Conservation (phyloP, 2,329 filamentous ascomycete species). For the Paramyrothecium roridum region DNA sequence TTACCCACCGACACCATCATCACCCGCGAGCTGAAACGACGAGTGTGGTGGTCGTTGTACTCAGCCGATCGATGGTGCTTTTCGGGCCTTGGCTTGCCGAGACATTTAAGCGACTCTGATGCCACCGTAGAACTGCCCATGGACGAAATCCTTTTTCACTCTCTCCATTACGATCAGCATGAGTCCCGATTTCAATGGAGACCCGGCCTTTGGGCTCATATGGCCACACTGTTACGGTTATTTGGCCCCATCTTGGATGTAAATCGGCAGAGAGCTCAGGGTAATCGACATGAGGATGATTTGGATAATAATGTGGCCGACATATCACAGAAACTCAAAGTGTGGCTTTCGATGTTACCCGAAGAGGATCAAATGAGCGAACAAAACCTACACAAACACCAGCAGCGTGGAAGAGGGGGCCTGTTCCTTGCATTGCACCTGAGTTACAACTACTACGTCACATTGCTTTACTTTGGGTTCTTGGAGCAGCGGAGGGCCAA, state of each 20-base stretch:
- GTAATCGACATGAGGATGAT: constrained; percentile 4
- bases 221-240: constrained; percentile 24
- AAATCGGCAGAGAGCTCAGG: constrained; percentile 19
- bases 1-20: neutral
- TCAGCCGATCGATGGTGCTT: constrained; percentile 14
- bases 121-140: constrained; percentile 14
- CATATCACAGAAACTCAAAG: constrained; percentile 7
- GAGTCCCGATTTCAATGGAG: constrained; percentile 6
- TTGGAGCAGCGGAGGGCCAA: constrained; percentile 19
- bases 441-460: constrained; percentile 32
- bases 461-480: constrained; percentile 33
- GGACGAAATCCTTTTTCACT: constrained; percentile 20
- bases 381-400: constrained; percentile 18
- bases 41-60: constrained; percentile 12
- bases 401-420: constrained; percentile 19
- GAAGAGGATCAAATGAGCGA: constrained; percentile 2
- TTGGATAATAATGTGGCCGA: constrained; percentile 1
- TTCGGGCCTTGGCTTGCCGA: constrained; percentile 9
- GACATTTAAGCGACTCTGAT: constrained; percentile 7
- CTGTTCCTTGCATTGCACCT: constrained; percentile 32
- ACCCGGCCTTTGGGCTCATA: constrained; percentile 30
- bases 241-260: constrained; percentile 30
- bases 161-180: constrained; percentile 4
- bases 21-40: constrained; percentile 5
- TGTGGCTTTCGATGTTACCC: constrained; percentile 12